Base-by-base conservation (phyloP, 805 yeast genomes). In the Starmerella asiatica region DNA sequence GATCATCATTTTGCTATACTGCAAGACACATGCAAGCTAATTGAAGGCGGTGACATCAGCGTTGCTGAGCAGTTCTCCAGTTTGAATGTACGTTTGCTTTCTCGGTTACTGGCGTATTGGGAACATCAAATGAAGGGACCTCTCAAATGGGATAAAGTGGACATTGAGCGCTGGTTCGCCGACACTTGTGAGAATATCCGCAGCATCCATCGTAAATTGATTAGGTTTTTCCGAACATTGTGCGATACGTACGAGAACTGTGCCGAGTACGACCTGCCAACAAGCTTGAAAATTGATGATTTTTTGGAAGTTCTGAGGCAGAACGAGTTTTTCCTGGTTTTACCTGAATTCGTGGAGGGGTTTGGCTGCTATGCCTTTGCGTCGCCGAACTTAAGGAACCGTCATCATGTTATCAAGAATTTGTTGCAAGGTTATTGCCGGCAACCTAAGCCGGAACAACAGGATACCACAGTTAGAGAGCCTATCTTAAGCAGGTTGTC, bases 1-100 rank as follows among this genome's bases (percentile, higher is more conserved):
- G 93, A 84, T 52, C 72, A 68, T 39, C 81, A 81, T 32, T 91
- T 94, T 86, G 68, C 70, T 23, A 76, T 78, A 50, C 64, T 91
- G 48, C 80, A 73, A 50, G 75, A 76, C 50, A 68, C 83, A 27
- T 95, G 96, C 12, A 72, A 70, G 45, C 77, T 70, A 49, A 70
- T 91, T 21, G 85, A 80, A 31, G 80, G 83, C 5, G 88, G 93
- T 21, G 83, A 91, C 30, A 70, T 74, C 5, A 76, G 79, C 14
- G 75, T 88, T 38, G 91, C 94, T 0, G 78, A 77, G 47, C 84
- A 79, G 51, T 78, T 86, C 42, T 67, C 78, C 34, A 67, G 62
- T 4, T 60, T 91, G 33, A 73, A 84, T 0, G 64, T 77, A 17
- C 74, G 80, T 48, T 64, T 91, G 43, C 68, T 79, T 7, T 75